Percentiles rank a stretch among this genome's conserved stretches.
Conservation (phyloP, 495 filamentous ascomycete species). For the Penicillium waksmanii region DNA sequence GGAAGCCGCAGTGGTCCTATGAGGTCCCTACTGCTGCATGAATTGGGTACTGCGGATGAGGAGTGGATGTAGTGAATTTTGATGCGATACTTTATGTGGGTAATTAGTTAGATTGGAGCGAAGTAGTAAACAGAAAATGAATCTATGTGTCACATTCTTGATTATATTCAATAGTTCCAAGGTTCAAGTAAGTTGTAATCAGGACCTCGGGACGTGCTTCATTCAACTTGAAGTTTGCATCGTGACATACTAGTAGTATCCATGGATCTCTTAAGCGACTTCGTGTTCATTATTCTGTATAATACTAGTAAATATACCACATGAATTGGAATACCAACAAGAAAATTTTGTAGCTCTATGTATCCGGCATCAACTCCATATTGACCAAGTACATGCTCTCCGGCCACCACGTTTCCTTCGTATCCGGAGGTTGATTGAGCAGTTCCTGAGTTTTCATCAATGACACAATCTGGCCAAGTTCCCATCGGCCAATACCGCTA, state of each 20-base stretch:
- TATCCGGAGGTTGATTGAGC: constrained; percentile 9
- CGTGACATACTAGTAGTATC: too few relatives aligned
- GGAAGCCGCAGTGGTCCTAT: constrained; percentile 8
- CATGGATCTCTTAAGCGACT: too few relatives aligned
- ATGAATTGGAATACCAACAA: too few relatives aligned
- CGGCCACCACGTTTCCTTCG: constrained; percentile 34
- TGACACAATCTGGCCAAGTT: constrained; percentile 31
- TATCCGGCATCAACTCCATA: constrained; percentile 1
- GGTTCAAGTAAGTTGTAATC: too few relatives aligned
- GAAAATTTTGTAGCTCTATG: background rate
- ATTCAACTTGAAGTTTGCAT: too few relatives aligned
- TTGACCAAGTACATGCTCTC: constrained; percentile 30
- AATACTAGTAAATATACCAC: too few relatives aligned
- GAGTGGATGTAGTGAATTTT: background rate
- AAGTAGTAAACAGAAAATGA: too few relatives aligned
- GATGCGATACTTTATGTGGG: background rate
- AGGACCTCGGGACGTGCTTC: too few relatives aligned
- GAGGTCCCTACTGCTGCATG: background rate
- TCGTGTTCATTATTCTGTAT: too few relatives aligned
- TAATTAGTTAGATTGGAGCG: background rate
- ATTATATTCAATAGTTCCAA: too few relatives aligned
- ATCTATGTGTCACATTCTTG: too few relatives aligned
- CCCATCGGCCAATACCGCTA: constrained; percentile 37
- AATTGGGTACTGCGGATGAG: background rate
- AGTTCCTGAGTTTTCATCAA: constrained; percentile 22